A percentile compares a stretch with the other conserved stretches of the same genome.
Evolutionary conservation across 2,329 filamentous ascomycete genomes (phyloP).

Genomic region (Trichophyton benhamiae): DNA sequence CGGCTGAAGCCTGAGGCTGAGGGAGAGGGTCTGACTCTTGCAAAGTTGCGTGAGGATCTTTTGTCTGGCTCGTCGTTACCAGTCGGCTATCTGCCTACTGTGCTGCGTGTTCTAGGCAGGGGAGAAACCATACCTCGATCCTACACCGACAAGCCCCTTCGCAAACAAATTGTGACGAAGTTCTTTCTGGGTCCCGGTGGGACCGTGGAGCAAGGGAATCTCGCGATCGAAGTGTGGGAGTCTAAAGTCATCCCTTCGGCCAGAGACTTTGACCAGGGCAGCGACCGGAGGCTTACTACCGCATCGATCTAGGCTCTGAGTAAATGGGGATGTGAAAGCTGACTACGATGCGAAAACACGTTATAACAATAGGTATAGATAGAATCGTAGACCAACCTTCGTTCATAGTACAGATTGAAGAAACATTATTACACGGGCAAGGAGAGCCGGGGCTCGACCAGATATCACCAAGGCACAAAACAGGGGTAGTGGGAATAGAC

Average conservation of each 20-base stretch:
- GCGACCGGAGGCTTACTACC: background rate
- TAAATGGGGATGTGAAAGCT: too few species aligned
- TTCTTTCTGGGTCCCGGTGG: background rate
- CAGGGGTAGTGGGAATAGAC: background rate
- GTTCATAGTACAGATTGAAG: background rate
- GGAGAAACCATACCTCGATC: constrained; percentile 8
- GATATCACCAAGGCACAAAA: background rate
- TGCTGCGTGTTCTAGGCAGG: constrained; percentile 8
- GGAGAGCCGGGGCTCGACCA: background rate
- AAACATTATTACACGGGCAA: background rate
- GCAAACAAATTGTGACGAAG: background rate
- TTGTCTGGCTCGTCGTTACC: background rate
- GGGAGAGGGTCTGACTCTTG: background rate
- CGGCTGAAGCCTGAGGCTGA: background rate
- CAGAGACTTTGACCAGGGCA: background rate
- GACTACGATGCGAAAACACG: background rate
- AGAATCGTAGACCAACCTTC: background rate
- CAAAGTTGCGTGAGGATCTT: constrained; percentile 8
- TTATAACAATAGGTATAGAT: background rate
- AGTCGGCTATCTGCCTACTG: constrained; percentile 5
- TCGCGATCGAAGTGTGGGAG: background rate
- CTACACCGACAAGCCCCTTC: constrained; percentile 3
- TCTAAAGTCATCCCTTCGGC: background rate
- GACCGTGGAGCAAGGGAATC: background rate
- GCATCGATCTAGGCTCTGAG: background rate